Base-by-base conservation (phyloP, 345 rosid species). In the Pseudoturritis turrita region DNA sequence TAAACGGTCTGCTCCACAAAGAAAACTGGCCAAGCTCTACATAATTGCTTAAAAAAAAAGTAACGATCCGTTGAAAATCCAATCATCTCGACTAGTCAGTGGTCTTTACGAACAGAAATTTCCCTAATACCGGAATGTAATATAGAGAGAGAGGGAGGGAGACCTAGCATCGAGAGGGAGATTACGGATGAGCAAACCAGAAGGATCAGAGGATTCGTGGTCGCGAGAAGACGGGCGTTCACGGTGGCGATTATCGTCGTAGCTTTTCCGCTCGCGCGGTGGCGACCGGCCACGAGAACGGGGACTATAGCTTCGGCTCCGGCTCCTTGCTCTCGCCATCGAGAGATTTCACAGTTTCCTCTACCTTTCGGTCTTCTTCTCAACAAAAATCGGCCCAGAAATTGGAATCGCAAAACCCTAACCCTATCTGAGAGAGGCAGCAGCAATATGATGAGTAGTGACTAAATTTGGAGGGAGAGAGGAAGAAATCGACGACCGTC, bases 111-210 rank as follows among this genome's bases (percentile, higher is more conserved):
- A 11, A 22, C 4, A 40, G 10, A 60, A 13, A 22, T 4, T 10
- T 25, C 6, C 8, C 21, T n/a, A 25, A 25, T 25, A 1, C 46
- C 2, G 13, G 18, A 4, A 37, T n/a, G n/a, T 13, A 4, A 40
- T 14, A 26, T 2, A 52, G 35, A 18, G 40, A 57, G 50, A 47
- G 55, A 43, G 53, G 19, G 29, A 41, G 47, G 19, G 29, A 41
- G 47, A 93, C 98, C 96, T 90, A 15, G 94, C 89, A 57, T 90
- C 90, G 44, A 90, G 97, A 53, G 98, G 96, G 22, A 93, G 98
- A 72, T 93, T 93, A 62, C 97, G 97, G 71, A 90, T 78, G 74
- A 93, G 96, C 69, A 93, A 82, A 63, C 97, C 98, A 12, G 96
- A 87, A n/a, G 96, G 96, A 55, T 84, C 87, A 33, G 93, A 85